These are phyloP conservation scores for Bipolaris victoriae DNA, from an alignment of 2,329 filamentous ascomycete genomes.

Conservation along the genomic window DNA sequence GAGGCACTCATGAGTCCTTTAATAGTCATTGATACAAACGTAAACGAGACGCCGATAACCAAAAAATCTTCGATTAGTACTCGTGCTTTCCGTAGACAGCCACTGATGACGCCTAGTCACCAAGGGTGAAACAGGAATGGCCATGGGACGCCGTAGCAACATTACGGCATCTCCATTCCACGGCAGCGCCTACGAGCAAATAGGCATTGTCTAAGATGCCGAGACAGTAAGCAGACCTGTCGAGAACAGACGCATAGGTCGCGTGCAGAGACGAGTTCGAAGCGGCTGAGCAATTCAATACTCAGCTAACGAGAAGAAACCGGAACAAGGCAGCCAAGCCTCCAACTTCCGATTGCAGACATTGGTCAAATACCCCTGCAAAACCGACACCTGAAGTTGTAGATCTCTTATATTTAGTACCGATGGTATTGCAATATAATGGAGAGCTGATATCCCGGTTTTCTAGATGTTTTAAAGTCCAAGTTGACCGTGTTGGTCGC, in stretches of 20 bases:
- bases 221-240: constrained; percentile 7
- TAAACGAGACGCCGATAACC: constrained; percentile 25
- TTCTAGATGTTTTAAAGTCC: background rate
- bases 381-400: background rate
- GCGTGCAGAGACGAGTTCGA: constrained; percentile 26
- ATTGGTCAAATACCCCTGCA: background rate
- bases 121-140: constrained; percentile 29
- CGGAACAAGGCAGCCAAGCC: constrained; percentile 12
- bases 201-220: constrained; percentile 9
- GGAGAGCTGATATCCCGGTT: background rate
- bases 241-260: constrained; percentile 16
- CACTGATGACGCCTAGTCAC: constrained; percentile 23
- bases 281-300: constrained; percentile 21
- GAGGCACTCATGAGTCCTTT: constrained; percentile 32
- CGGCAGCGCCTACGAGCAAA: constrained; percentile 15
- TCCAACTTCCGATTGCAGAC: background rate
- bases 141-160: constrained; percentile 15
- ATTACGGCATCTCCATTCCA: constrained; percentile 11
- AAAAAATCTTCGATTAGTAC: constrained; percentile 8
- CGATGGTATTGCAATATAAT: background rate
- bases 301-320: constrained; percentile 21
- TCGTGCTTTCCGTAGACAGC: constrained; percentile 3
- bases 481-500: background rate
- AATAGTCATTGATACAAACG: constrained; percentile 37
- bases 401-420: background rate